phyloP scores from a whole-genome alignment of 331 rosid species.

The Acacia pycnantha region DNA sequence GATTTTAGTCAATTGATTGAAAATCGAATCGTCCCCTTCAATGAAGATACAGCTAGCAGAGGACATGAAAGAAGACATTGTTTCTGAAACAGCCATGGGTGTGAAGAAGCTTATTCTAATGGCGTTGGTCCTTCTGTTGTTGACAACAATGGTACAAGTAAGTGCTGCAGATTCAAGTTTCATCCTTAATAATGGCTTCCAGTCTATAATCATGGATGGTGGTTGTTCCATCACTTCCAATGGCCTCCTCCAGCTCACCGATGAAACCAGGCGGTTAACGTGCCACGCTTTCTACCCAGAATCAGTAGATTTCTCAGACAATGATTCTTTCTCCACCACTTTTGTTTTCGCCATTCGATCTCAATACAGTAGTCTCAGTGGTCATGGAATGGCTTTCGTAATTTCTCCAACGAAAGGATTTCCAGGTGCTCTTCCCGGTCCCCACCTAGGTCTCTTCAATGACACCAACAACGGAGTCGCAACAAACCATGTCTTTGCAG shows the following conservation, averaged over 20 bases:
- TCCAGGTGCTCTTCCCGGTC: not conserved
- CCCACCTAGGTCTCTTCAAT: not conserved
- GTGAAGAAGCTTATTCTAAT: no score
- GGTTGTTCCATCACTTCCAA: not conserved
- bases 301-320: not conserved
- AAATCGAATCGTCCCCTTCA: no score
- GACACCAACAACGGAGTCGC: not conserved
- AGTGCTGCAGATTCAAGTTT: conserved; percentile 11
- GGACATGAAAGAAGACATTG: no score
- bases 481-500: not conserved
- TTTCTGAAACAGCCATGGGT: no score
- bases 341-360: conserved; percentile 8
- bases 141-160: not conserved
- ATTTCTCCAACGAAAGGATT: not conserved
- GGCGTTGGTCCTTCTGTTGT: not conserved
- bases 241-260: conserved; percentile 17
- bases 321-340: not conserved
- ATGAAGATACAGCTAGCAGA: no score
- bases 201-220: not conserved
- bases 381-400: conserved; percentile 1
- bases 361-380: not conserved
- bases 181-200: conserved; percentile 12
- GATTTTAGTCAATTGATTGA: no score
- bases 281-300: conserved; percentile 1
- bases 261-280: not conserved